A percentile compares a stretch with the other conserved stretches of the same genome.
Conservation (phyloP, 2,329 filamentous ascomycete species). For the Alternaria arbusti region DNA sequence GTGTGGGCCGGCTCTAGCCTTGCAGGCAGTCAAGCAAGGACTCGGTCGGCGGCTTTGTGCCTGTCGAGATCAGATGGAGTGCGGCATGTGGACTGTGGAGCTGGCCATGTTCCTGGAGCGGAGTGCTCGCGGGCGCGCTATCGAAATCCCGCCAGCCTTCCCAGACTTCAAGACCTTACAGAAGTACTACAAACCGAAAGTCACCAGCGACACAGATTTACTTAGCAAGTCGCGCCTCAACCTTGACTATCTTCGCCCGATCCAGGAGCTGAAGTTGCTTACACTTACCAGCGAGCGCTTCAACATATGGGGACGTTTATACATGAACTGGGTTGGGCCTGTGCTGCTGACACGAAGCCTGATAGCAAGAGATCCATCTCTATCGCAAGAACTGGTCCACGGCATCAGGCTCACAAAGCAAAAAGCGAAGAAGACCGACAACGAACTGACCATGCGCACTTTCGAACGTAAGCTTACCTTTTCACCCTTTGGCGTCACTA, state of each 20-base stretch:
- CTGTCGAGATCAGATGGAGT: constrained; percentile 26
- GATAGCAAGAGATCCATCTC: constrained; percentile 5
- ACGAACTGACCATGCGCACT: constrained; percentile 6
- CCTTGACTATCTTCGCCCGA: constrained; percentile 33
- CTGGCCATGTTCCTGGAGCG: constrained; percentile 22
- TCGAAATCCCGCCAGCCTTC: constrained; percentile 22
- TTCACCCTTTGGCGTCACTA: constrained; percentile 40
- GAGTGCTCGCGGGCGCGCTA: not conserved
- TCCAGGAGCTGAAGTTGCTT: constrained; percentile 46
- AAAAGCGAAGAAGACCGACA: constrained; percentile 25
- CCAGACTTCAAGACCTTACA: constrained; percentile 38
- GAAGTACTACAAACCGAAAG: constrained; percentile 47
- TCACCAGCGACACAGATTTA: constrained; percentile 43
- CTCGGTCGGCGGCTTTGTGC: constrained; percentile 40
- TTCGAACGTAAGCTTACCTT: constrained; percentile 47
- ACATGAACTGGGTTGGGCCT: constrained; percentile 49
- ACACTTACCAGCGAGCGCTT: constrained; percentile 43
- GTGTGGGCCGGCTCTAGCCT: constrained; percentile 45
- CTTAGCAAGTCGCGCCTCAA: constrained; percentile 34
- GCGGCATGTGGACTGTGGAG: constrained; percentile 32
- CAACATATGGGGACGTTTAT: constrained; percentile 48
- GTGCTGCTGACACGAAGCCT: constrained; percentile 43
- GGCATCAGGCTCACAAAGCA: constrained; percentile 41
- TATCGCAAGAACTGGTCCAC: constrained; percentile 27
- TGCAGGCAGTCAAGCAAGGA: constrained; percentile 31